Evolutionary conservation across 805 yeast genomes (phyloP).

Genomic region (Tetrapisispora nanseiensis): DNA sequence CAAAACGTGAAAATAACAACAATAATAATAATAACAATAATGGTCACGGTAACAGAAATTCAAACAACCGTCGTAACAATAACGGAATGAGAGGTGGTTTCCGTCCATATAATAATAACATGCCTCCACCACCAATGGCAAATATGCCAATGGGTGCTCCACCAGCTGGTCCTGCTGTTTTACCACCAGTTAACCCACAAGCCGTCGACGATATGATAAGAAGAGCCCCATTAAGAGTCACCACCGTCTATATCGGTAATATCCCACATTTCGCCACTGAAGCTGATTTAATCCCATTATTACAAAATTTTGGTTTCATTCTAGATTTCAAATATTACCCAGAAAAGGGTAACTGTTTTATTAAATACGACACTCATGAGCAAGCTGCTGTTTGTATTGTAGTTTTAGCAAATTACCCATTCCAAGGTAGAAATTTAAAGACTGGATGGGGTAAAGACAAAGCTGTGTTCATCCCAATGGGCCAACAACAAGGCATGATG

Average conservation of each 20-base stretch:
- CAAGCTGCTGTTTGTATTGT: conserved; percentile 83
- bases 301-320: conserved; percentile 74
- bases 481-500: conserved; percentile 7
- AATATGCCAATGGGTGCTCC: conserved; percentile 16
- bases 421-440: conserved; percentile 70
- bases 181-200: conserved; percentile 38
- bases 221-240: conserved; percentile 57
- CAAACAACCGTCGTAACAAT: conserved; percentile 18
- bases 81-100: conserved; percentile 7
- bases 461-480: conserved; percentile 26
- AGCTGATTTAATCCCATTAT: conserved; percentile 58
- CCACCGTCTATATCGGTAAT: conserved; percentile 83
- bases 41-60: conserved; percentile 12
- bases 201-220: conserved; percentile 61
- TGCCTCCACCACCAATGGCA: conserved; percentile 21
- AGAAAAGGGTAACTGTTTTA: conserved; percentile 81
- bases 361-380: conserved; percentile 77
- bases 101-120: conserved; percentile 7
- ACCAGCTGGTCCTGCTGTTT: conserved; percentile 18
- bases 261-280: conserved; percentile 69
- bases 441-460: conserved; percentile 82
- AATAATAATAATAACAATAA: conserved; percentile 15
- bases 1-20: conserved; percentile 44
- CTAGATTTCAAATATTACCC: conserved; percentile 72
- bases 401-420: conserved; percentile 55